Evolutionary conservation across 176 grass and related monocot species (phyloP).

Genomic region (Themeda triandra): DNA sequence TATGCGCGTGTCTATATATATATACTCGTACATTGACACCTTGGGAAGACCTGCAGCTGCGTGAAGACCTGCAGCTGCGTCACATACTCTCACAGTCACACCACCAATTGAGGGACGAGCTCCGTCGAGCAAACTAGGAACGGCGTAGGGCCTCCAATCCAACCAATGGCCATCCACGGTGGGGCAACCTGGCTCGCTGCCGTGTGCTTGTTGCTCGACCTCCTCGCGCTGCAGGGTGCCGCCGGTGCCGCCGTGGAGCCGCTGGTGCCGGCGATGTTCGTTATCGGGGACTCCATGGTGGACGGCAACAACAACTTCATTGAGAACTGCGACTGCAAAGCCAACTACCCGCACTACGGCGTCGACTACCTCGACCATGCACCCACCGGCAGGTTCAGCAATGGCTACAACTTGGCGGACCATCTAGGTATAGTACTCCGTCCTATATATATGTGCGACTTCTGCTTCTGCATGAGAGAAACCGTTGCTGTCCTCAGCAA

Average conservation of each 20-base stretch:
- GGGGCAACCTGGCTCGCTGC: conserved; percentile 4
- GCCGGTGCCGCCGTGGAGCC: neutral
- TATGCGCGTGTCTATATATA: conserved; percentile 18
- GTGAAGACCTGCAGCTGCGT: neutral
- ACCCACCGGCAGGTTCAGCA: conserved; percentile 87
- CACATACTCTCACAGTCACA: neutral
- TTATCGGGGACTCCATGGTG: conserved; percentile 83
- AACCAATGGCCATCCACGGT: neutral
- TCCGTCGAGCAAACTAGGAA: neutral
- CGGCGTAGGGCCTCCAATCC: too few species aligned
- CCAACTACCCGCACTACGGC: conserved; percentile 57
- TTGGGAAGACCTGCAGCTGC: neutral
- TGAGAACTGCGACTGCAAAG: conserved; percentile 23
- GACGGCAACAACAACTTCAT: conserved; percentile 94
- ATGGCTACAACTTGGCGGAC: conserved; percentile 74
- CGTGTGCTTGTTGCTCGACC: conserved; percentile 22
- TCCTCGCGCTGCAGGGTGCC: neutral
- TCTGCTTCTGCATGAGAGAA: too few species aligned
- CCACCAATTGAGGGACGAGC: neutral
- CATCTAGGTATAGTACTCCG: conserved; percentile 51
- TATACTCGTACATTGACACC: neutral
- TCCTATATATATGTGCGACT: too few species aligned
- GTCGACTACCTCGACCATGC: conserved; percentile 45
- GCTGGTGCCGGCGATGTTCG: conserved; percentile 64
- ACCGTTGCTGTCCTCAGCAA: too few species aligned